A percentile compares a stretch with the other conserved stretches of the same genome.
phyloP scores from a whole-genome alignment of 164 flowering plant species.

The Stephania yunnanensis region DNA sequence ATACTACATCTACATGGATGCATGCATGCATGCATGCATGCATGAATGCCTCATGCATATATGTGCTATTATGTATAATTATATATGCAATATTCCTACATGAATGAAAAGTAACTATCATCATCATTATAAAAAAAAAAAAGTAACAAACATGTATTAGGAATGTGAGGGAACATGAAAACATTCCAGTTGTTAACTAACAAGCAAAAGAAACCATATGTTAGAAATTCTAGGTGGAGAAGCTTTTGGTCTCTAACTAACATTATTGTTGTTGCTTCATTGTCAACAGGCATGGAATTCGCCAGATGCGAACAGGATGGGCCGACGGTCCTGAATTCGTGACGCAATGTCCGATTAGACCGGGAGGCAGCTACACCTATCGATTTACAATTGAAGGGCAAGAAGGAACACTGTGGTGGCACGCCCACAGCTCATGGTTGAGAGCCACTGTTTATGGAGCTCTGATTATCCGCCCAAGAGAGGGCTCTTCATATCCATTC shows the following conservation, averaged over 20 bases:
- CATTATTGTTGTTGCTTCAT: not conserved
- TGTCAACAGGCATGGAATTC: constrained; percentile 62
- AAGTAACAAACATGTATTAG: not conserved
- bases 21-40: constrained; percentile 4
- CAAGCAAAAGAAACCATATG: too few species aligned
- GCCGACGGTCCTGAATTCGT: constrained; percentile 88
- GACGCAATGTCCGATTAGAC: constrained; percentile 88
- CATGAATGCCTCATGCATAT: not conserved
- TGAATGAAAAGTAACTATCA: not conserved
- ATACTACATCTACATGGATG: not conserved
- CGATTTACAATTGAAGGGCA: constrained; percentile 71
- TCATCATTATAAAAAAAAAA: too few species aligned
- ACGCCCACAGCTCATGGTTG: constrained; percentile 88
- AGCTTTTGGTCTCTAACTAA: not conserved
- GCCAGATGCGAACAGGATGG: constrained; percentile 81
- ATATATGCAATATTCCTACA: not conserved
- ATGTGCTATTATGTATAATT: not conserved
- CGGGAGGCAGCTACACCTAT: constrained; percentile 81
- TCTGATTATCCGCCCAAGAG: constrained; percentile 60
- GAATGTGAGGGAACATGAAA: not conserved
- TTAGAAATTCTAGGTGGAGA: not conserved
- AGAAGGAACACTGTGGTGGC: constrained; percentile 98
- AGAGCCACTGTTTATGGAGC: constrained; percentile 94
- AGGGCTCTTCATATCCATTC: constrained; percentile 61
- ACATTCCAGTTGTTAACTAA: not conserved